These are phyloP conservation scores for Dactylorhiza incarnata DNA, from an alignment of 106 monocot genomes.

Conservation along the genomic window DNA sequence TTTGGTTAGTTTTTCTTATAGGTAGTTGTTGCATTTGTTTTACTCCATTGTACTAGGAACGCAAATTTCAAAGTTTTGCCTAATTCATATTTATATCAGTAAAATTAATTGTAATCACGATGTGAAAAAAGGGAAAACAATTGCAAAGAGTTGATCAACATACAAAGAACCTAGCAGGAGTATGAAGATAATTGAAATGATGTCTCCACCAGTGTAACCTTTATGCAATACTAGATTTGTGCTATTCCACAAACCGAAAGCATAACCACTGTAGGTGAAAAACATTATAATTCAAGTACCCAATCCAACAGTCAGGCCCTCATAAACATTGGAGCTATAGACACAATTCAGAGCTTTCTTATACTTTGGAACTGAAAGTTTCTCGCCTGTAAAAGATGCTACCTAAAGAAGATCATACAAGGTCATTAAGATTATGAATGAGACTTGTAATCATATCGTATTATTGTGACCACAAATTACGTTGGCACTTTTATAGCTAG, in stretches of 20 bases:
- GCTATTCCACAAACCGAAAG: constrained; percentile 55
- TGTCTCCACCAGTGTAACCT: constrained; percentile 51
- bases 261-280: constrained; percentile 36
- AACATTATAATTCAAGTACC: constrained; percentile 34
- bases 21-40: not conserved
- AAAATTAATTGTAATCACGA: not conserved
- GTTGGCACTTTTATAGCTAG: no score
- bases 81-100: not conserved
- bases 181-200: constrained; percentile 45
- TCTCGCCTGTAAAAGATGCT: constrained; percentile 61
- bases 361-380: constrained; percentile 31
- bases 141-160: constrained; percentile 11
- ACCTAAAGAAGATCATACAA: constrained; percentile 25
- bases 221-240: constrained; percentile 36
- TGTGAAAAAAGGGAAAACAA: not conserved
- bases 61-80: not conserved
- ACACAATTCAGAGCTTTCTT: constrained; percentile 26
- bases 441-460: no score
- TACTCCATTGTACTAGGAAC: not conserved
- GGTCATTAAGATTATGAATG: no score
- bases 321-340: constrained; percentile 33
- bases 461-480: no score
- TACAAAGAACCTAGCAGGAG: constrained; percentile 52
- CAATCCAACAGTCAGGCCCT: constrained; percentile 40
- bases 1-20: not conserved